Evolutionary conservation across 805 yeast species (phyloP).

Genomic region (Torulaspora indica): DNA sequence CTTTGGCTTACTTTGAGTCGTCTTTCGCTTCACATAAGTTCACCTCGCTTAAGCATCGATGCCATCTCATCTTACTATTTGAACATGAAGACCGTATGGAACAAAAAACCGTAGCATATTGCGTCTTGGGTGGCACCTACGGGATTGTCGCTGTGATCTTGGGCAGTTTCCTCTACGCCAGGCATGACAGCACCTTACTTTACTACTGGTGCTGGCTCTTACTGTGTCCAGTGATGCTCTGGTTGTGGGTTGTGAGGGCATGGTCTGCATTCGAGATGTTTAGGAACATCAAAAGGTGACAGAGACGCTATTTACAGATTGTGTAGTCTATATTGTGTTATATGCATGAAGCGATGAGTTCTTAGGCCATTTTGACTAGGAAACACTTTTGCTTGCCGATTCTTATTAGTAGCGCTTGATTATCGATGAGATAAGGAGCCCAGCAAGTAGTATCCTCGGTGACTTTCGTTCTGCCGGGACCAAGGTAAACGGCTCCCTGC

Average conservation of each 20-base stretch:
- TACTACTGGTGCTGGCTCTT: constrained; percentile 33
- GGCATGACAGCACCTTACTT: constrained; percentile 9
- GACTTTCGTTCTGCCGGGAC: constrained; percentile 52
- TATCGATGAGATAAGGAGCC: constrained; percentile 52
- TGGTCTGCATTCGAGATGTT: constrained; percentile 36
- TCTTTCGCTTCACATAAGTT: neutral
- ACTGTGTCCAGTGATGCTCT: constrained; percentile 29
- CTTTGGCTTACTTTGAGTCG: neutral
- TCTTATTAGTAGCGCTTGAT: constrained; percentile 57
- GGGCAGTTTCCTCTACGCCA: constrained; percentile 13
- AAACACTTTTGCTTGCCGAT: constrained; percentile 68
- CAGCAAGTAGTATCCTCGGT: constrained; percentile 48
- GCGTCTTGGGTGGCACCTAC: constrained; percentile 21
- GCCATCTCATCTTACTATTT: neutral
- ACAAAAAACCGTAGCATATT: constrained; percentile 18
- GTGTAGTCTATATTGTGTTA: constrained; percentile 8
- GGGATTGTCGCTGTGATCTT: constrained; percentile 15
- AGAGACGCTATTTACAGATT: constrained; percentile 7
- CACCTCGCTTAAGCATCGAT: neutral
- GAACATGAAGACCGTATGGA: constrained; percentile 12
- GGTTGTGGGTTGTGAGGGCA: constrained; percentile 35
- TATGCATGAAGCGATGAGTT: constrained; percentile 1
- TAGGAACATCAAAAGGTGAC: constrained; percentile 25
- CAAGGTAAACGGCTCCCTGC: constrained; percentile 71
- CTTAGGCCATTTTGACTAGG: constrained; percentile 42